Percentiles rank a stretch among this genome's conserved stretches.
Evolutionary conservation across 768 basidiomycete genomes (phyloP).

Genomic region (Pulveroboletus sp.): DNA sequence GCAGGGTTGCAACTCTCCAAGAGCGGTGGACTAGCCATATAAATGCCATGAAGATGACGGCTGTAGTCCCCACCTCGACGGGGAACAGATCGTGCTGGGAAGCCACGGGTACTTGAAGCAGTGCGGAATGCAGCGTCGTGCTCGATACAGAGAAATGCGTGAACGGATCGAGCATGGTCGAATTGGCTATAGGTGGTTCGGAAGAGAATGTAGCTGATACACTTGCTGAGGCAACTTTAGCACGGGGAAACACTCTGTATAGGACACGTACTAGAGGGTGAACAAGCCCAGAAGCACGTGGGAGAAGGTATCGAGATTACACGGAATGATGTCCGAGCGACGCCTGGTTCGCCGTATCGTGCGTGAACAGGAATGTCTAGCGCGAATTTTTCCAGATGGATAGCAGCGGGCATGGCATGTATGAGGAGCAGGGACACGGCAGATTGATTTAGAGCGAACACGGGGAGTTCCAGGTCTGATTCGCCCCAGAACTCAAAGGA

Average conservation of each 20-base stretch:
- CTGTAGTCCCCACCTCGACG: constrained; percentile 38
- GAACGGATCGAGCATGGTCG: constrained; percentile 19
- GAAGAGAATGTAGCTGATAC: constrained; percentile 8
- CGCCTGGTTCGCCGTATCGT: constrained; percentile 37
- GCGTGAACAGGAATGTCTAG: constrained; percentile 44
- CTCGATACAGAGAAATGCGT: constrained; percentile 17
- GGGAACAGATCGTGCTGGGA: constrained; percentile 26
- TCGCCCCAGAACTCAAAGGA: constrained; percentile 36
- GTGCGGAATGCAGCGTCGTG: constrained; percentile 2
- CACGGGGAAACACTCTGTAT: not conserved
- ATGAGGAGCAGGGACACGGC: constrained; percentile 33
- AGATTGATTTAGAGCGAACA: constrained; percentile 31
- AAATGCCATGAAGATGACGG: constrained; percentile 31
- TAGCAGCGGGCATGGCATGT: constrained; percentile 16
- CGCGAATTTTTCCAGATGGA: constrained; percentile 5
- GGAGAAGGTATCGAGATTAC: constrained; percentile 27
- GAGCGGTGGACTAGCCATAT: constrained; percentile 31
- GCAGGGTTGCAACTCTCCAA: constrained; percentile 19
- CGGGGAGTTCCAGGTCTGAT: constrained; percentile 43
- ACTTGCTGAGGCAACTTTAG: constrained; percentile 11
- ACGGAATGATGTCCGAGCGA: constrained; percentile 10
- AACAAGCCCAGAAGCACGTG: constrained; percentile 33
- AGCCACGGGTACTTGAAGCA: constrained; percentile 34
- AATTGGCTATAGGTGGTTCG: constrained; percentile 18
- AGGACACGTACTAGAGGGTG: constrained; percentile 19